These are phyloP conservation scores for Cruciata laevipes DNA, from an alignment of 257 asterid genomes.

Conservation along the genomic window DNA sequence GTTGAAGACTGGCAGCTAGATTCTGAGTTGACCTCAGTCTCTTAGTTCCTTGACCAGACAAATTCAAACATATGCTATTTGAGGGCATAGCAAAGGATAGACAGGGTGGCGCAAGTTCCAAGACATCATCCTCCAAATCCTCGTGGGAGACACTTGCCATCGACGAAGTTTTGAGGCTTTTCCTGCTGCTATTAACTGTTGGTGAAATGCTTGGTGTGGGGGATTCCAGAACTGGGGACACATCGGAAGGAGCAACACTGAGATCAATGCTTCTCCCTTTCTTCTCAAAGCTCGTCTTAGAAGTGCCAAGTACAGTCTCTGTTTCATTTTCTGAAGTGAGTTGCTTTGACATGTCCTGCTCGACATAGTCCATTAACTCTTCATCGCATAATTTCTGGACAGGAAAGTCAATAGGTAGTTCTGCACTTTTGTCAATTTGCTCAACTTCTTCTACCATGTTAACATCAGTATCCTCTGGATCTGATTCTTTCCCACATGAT, in stretches of 20 bases:
- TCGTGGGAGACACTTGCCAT: conserved; percentile 46
- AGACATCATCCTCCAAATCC: conserved; percentile 26
- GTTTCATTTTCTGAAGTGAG: conserved; percentile 19
- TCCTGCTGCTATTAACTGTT: conserved; percentile 50
- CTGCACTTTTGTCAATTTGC: conserved; percentile 24
- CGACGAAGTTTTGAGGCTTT: conserved; percentile 76
- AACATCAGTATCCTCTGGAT: conserved; percentile 50
- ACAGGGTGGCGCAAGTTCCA: conserved; percentile 28
- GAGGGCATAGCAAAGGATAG: conserved; percentile 49
- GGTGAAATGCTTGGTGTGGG: conserved; percentile 93
- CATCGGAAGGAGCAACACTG: conserved; percentile 32
- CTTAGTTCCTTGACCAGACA: conserved; percentile 35
- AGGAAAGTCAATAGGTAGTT: conserved; percentile 17
- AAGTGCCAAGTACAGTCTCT: conserved; percentile 30
- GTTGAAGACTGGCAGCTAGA: conserved; percentile 77
- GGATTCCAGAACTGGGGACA: conserved; percentile 50
- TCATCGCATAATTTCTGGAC: conserved; percentile 17
- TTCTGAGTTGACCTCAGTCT: conserved; percentile 61
- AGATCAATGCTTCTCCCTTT: conserved; percentile 27
- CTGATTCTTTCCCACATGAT: conserved; percentile 25
- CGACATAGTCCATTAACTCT: conserved; percentile 18
- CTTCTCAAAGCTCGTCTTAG: conserved; percentile 26
- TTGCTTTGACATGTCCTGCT: conserved; percentile 24
- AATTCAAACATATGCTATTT: conserved; percentile 38
- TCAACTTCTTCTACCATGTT: conserved; percentile 61